Evolutionary conservation across 2,329 filamentous ascomycete species (phyloP), one percentile per base, ranked within the genome.

Genomic region (Chaetomium sp.): DNA sequence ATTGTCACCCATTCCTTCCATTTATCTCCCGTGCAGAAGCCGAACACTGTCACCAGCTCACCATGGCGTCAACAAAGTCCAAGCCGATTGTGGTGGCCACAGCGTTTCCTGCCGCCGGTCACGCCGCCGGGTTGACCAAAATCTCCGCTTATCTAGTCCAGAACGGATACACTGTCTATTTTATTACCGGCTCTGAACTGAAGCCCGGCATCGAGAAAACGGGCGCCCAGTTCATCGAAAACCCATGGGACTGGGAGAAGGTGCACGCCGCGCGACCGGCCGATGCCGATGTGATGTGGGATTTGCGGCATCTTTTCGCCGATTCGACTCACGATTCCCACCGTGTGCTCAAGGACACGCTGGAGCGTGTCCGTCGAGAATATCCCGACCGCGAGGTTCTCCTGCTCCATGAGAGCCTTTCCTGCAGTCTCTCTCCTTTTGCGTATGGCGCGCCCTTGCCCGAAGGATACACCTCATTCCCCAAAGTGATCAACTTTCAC

Each of bases 111-210:
- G 62, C 59, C 6, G 55, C 68, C 1, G 70, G 71, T 27, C 71
- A 73, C 59, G 67, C 64, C 2, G 52, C 60, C 14, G 68, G 68
- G 0, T 52, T 71, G 0, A 40, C 69, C 1, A 65, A 66, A 33
- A 66, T 76, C n/a, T 70, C 70, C 1, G 63, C 63, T 4, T 65
- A 72, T 32, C 66, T 77, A 8, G 61, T 73, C 10, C 59, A 64
- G 9, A 64, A 69, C 5, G 76, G 74, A 3, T 78, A 74, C 54
- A 65, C 71, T 7, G 65, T 76, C 3, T 74, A 70, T 2, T 73
- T 76, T 59, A 68, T 78, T 14, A 68, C 68, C 5, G 71, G 71
- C 1, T 61, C 64, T 0, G 59, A 68, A 6, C 76, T 72, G 61
- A 63, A 71, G 46, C 57, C 64, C 2, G 55, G 65, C 7, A 65